Evolutionary conservation across 2,329 filamentous ascomycete species (phyloP).

Genomic region (Zalaria sp.): DNA sequence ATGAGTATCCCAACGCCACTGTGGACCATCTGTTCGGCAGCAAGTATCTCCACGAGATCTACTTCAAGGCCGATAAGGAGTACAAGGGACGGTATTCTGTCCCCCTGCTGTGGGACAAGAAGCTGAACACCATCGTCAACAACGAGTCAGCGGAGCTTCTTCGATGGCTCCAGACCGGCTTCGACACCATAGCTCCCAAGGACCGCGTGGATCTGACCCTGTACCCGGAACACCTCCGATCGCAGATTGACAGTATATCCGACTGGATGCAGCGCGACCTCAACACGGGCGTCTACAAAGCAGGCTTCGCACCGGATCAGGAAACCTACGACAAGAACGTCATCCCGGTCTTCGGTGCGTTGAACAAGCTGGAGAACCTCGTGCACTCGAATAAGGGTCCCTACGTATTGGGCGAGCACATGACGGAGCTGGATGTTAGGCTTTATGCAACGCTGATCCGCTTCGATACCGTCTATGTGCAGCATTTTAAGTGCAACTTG

Average conservation of each 20-base stretch:
- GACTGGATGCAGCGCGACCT: slow-evolving; percentile 43
- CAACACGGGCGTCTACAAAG: slow-evolving; percentile 45
- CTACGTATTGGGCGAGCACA: slow-evolving; percentile 37
- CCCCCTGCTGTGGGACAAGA: slow-evolving; percentile 48
- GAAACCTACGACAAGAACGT: slow-evolving; percentile 41
- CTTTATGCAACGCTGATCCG: slow-evolving; percentile 45
- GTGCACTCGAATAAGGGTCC: slow-evolving; percentile 34
- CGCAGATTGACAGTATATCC: slow-evolving; percentile 37
- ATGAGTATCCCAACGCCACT: slow-evolving; percentile 45
- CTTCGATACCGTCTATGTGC: slow-evolving; percentile 47
- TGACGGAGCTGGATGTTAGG: slow-evolving; percentile 47
- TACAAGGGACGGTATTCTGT: slow-evolving; percentile 50
- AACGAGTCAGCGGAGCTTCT: slow-evolving; percentile 48
- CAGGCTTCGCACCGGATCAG: slow-evolving; percentile 44
- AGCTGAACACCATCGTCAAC: slow-evolving; percentile 41
- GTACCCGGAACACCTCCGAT: slow-evolving; percentile 36
- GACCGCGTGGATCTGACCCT: slow-evolving; percentile 31
- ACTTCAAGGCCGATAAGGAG: slow-evolving; percentile 45
- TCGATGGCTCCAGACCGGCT: slow-evolving; percentile 42
- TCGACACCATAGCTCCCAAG: slow-evolving; percentile 34
- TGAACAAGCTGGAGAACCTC: slow-evolving; percentile 44
- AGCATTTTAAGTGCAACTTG: slow-evolving; percentile 54
- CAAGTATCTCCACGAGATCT: slow-evolving; percentile 45
- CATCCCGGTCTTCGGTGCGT: slow-evolving; percentile 40
- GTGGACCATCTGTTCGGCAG: slow-evolving; percentile 44